Conservation (phyloP, 2,329 filamentous ascomycete species). For the Gnomoniopsis sp. region DNA sequence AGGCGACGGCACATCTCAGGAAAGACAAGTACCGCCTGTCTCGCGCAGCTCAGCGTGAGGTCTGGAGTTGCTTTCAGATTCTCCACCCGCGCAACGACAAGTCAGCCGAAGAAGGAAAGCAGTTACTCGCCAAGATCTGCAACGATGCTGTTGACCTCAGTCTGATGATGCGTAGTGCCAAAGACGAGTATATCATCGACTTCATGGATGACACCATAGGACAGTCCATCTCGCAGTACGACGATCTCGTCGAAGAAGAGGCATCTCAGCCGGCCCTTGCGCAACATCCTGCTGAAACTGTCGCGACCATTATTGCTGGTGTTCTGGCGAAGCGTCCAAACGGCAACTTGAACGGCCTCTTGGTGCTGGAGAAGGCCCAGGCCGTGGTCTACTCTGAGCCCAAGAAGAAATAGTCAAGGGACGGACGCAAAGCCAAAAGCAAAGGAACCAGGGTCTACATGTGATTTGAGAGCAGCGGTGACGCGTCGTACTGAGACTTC, state of each 20-base stretch:
- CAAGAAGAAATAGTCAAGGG: neutral
- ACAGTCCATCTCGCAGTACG: neutral
- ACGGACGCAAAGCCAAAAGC: no score
- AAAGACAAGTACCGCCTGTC: neutral
- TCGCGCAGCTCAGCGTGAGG: neutral
- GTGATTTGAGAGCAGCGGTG: no score
- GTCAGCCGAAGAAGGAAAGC: neutral
- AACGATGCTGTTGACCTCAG: slow-evolving; percentile 17
- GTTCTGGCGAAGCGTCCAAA: neutral
- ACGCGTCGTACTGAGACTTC: no score
- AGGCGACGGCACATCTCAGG: neutral
- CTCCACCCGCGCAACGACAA: neutral
- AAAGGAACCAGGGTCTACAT: no score
- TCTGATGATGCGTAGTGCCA: slow-evolving; percentile 12
- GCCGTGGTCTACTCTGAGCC: neutral
- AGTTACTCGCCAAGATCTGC: slow-evolving; percentile 15
- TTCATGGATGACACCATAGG: neutral
- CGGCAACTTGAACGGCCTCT: neutral
- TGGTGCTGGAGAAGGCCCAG: slow-evolving; percentile 6
- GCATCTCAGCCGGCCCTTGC: neutral
- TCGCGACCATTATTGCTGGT: neutral
- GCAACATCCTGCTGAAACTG: neutral
- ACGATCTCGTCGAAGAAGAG: neutral
- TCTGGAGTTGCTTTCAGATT: neutral
- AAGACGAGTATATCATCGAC: slow-evolving; percentile 12